These are phyloP conservation scores for Primulina huaijiensis DNA, from an alignment of 257 asterid species.

Conservation along the genomic window DNA sequence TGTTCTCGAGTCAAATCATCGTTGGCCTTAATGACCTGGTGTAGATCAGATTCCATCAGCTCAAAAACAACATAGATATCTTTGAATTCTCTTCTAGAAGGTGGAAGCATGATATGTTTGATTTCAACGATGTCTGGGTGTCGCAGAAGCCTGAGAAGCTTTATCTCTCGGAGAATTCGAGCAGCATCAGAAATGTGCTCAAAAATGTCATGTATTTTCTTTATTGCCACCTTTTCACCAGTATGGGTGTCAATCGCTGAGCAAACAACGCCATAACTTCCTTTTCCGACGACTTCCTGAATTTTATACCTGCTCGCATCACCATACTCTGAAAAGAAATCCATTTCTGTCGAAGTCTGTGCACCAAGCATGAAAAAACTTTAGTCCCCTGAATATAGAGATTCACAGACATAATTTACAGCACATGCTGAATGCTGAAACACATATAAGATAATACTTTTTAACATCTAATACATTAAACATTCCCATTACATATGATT, in stretches of 20 bases:
- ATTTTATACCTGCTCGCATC: slow-evolving; percentile 44
- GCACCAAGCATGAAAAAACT: background rate
- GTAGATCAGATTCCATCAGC: slow-evolving; percentile 69
- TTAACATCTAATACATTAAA: background rate
- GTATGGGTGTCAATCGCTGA: slow-evolving; percentile 74
- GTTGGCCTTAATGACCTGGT: slow-evolving; percentile 89
- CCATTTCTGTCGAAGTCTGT: slow-evolving; percentile 43
- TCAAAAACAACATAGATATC: slow-evolving; percentile 84
- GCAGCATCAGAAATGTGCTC: slow-evolving; percentile 88
- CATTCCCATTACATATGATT: background rate
- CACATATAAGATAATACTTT: background rate
- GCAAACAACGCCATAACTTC: slow-evolving; percentile 88
- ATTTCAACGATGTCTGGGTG: slow-evolving; percentile 90
- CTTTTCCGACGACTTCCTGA: slow-evolving; percentile 74
- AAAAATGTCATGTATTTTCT: slow-evolving; percentile 72
- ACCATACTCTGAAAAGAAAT: slow-evolving; percentile 50
- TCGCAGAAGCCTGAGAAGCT: slow-evolving; percentile 75
- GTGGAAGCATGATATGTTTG: slow-evolving; percentile 80
- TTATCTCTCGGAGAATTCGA: slow-evolving; percentile 75
- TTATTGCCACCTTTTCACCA: slow-evolving; percentile 77
- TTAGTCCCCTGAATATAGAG: background rate
- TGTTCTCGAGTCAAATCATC: slow-evolving; percentile 82
- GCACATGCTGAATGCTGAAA: background rate
- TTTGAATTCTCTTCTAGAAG: slow-evolving; percentile 75
- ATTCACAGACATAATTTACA: too few species aligned